A percentile compares a stretch with the other conserved stretches of the same genome.
Conservation (phyloP, 2,329 filamentous ascomycete species). For the Alternaria burnsii region DNA sequence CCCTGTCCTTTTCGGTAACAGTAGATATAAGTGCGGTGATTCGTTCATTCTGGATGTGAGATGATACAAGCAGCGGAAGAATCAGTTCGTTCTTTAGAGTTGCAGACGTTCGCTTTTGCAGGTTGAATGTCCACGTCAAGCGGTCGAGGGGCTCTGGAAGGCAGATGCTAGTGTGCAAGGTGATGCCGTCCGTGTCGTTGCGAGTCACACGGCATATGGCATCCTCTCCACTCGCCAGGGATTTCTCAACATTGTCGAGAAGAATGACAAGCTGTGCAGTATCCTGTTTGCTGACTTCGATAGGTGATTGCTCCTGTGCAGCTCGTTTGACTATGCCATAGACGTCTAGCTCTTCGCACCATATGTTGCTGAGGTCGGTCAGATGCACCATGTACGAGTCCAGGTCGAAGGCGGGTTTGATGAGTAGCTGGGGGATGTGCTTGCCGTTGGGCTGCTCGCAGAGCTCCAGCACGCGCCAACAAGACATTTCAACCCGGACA, state of each 20-base stretch:
- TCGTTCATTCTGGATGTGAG: conserved; percentile 57
- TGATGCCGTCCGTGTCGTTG: conserved; percentile 49
- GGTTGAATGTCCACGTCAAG: conserved; percentile 70
- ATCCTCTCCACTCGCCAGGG: conserved; percentile 52
- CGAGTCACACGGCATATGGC: conserved; percentile 48
- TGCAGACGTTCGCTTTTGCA: conserved; percentile 56
- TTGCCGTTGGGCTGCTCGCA: conserved; percentile 31
- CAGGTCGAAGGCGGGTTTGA: conserved; percentile 65
- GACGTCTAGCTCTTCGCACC: conserved; percentile 71
- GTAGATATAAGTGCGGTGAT: conserved; percentile 59
- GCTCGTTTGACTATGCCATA: conserved; percentile 70
- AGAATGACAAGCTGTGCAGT: conserved; percentile 73
- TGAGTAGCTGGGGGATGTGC: conserved; percentile 66
- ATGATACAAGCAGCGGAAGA: conserved; percentile 61
- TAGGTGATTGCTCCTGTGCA: conserved; percentile 70
- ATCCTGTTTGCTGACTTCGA: conserved; percentile 74
- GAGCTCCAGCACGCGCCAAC: conserved; percentile 46
- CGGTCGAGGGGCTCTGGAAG: conserved; percentile 70
- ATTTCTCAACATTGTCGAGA: conserved; percentile 67
- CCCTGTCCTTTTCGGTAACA: conserved; percentile 66
- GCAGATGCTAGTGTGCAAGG: conserved; percentile 65
- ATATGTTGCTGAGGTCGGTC: conserved; percentile 78
- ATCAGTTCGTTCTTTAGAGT: conserved; percentile 61
- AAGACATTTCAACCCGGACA: conserved; percentile 34
- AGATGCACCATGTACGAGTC: conserved; percentile 71